Conservation (phyloP, 1,139 yeast species). For the Suhomyces bribrorum region DNA sequence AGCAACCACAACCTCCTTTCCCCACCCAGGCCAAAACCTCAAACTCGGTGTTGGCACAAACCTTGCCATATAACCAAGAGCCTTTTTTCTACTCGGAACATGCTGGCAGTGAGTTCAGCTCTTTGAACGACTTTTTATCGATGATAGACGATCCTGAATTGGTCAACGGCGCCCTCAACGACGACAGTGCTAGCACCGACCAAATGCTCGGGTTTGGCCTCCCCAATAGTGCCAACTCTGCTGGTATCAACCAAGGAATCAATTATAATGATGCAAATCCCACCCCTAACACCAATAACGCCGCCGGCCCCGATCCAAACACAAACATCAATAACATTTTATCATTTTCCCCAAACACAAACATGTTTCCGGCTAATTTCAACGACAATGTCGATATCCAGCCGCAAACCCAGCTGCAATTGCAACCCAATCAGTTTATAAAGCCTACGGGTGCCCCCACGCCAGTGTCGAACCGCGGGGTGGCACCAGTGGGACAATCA, state of each 20-base stretch:
- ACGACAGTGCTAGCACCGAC: constrained; percentile 29
- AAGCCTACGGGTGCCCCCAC: constrained; percentile 9
- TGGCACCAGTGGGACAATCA: neutral
- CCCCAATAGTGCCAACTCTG: constrained; percentile 1
- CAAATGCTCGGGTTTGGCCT: constrained; percentile 24
- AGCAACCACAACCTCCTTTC: constrained; percentile 11
- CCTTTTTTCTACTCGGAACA: constrained; percentile 87
- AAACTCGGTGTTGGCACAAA: constrained; percentile 42
- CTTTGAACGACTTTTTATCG: constrained; percentile 83
- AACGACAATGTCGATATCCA: constrained; percentile 16
- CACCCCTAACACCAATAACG: constrained; percentile 3
- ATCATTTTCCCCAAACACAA: constrained; percentile 33
- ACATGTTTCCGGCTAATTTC: constrained; percentile 24
- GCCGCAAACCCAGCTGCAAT: constrained; percentile 13
- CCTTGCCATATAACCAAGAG: constrained; percentile 58
- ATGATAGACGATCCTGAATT: constrained; percentile 86
- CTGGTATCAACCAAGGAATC: constrained; percentile 3
- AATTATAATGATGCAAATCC: neutral
- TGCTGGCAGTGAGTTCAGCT: constrained; percentile 90
- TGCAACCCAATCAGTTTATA: constrained; percentile 8
- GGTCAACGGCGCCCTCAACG: constrained; percentile 52
- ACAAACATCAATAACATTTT: constrained; percentile 27
- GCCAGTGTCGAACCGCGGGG: neutral
- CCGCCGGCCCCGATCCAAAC: constrained; percentile 9
- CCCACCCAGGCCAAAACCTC: constrained; percentile 15